Conservation (phyloP, 164 flowering plant species). For the Vitis rupestris region DNA sequence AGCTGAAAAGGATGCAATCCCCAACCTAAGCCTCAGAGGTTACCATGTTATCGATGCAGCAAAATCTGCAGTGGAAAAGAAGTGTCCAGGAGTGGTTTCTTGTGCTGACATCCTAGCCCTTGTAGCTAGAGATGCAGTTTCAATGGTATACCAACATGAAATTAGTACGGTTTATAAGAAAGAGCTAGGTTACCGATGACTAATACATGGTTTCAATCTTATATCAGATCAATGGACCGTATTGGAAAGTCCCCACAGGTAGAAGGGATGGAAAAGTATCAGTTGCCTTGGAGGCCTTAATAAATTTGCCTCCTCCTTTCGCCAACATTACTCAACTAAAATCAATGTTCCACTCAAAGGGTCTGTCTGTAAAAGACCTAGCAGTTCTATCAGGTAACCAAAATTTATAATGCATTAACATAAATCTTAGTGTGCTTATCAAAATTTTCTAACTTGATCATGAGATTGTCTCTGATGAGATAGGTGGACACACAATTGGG, state of each 20-base stretch:
- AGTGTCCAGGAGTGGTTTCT: conserved; percentile 63
- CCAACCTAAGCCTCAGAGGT: conserved; percentile 50
- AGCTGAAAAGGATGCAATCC: conserved; percentile 47
- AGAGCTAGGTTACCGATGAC: too few species aligned
- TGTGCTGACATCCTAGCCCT: conserved; percentile 45
- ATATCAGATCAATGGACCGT: conserved; percentile 24
- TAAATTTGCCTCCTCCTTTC: conserved; percentile 15
- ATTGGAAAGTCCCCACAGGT: conserved; percentile 30
- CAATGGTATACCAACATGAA: conserved; percentile 20
- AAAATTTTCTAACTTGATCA: background rate
- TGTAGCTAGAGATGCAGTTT: conserved; percentile 51
- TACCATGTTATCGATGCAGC: conserved; percentile 46
- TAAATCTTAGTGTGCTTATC: too few species aligned
- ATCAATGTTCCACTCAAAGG: conserved; percentile 12
- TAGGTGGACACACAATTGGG: conserved; percentile 41
- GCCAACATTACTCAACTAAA: conserved; percentile 20
- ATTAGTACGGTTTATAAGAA: background rate
- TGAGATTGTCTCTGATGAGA: background rate
- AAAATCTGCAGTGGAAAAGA: conserved; percentile 42
- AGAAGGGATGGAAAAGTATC: conserved; percentile 38
- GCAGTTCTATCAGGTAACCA: conserved; percentile 32
- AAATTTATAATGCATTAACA: too few species aligned
- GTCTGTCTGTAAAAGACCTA: conserved; percentile 29
- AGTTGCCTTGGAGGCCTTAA: conserved; percentile 11
- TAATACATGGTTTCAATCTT: background rate